Evolutionary conservation across 805 yeast species (phyloP).

Genomic region (Sugiyamaella floridensis): DNA sequence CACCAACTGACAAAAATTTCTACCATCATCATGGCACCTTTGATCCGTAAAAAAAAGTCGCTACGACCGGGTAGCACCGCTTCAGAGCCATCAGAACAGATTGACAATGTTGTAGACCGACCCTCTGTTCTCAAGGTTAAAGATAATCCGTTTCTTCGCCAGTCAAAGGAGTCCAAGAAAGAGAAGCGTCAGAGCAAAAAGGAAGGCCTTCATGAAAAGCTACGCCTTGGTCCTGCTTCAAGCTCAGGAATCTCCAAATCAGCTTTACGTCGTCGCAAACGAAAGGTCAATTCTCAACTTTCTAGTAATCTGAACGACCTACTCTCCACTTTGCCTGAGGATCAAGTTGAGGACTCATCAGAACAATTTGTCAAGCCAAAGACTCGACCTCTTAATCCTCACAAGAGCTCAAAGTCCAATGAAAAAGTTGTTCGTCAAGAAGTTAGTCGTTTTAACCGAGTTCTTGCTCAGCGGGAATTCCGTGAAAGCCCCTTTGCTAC

Average conservation of each 20-base stretch:
- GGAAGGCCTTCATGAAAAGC: constrained; percentile 7
- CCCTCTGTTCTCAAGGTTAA: constrained; percentile 5
- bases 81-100: too few relatives aligned
- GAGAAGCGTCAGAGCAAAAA: constrained; percentile 20
- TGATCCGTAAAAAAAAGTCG: constrained; percentile 2
- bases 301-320: constrained; percentile 14
- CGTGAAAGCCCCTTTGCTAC: constrained; percentile 22
- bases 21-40: constrained; percentile 1
- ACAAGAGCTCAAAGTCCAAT: constrained; percentile 12
- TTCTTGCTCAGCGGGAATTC: constrained; percentile 16
- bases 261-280: constrained; percentile 15
- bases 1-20: background rate
- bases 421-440: constrained; percentile 21
- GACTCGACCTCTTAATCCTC: constrained; percentile 12
- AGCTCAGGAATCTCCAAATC: constrained; percentile 19
- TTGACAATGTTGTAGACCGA: background rate
- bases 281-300: constrained; percentile 16
- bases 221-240: background rate
- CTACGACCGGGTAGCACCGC: too few relatives aligned
- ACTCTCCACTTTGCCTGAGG: constrained; percentile 14
- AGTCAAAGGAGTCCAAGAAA: constrained; percentile 16
- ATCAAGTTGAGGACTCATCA: constrained; percentile 2
- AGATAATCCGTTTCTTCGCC: constrained; percentile 15
- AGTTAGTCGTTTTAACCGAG: constrained; percentile 18
- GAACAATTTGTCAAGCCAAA: constrained; percentile 12